phyloP scores from a whole-genome alignment of 345 rosid species.

The Lepidium africanum region DNA sequence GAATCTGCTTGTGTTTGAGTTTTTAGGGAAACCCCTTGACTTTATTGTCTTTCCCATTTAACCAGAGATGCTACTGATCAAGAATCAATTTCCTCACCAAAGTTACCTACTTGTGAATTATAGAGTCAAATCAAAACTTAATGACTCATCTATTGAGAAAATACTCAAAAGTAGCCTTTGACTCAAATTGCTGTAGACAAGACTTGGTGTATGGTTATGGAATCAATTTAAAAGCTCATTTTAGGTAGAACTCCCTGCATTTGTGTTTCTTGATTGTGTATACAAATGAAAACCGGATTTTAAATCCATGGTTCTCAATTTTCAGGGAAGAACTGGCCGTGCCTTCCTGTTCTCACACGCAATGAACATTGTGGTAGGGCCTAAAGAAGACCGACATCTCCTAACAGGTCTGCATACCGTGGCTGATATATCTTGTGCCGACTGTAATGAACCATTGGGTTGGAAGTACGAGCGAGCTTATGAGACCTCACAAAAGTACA shows the following conservation, averaged over 20 bases:
- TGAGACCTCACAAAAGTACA: slow-evolving; percentile 64
- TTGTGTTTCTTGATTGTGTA: slow-evolving; percentile 2
- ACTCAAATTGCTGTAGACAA: background rate
- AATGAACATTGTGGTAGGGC: slow-evolving; percentile 58
- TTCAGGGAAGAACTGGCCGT: slow-evolving; percentile 75
- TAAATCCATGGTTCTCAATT: background rate
- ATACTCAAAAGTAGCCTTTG: background rate
- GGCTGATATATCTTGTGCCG: slow-evolving; percentile 62
- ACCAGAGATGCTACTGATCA: background rate
- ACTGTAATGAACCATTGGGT: slow-evolving; percentile 68
- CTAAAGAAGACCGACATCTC: slow-evolving; percentile 69
- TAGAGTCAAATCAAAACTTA: background rate
- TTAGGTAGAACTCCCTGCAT: background rate
- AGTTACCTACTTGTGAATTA: background rate
- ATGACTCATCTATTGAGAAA: background rate
- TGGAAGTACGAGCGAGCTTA: slow-evolving; percentile 88
- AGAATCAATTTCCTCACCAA: background rate
- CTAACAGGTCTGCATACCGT: slow-evolving; percentile 84
- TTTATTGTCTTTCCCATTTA: background rate
- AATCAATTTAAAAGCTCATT: background rate
- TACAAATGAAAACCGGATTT: background rate
- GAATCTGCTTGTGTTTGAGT: background rate
- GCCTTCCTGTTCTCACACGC: slow-evolving; percentile 88
- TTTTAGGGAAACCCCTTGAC: background rate
- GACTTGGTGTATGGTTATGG: background rate